Base-by-base conservation (phyloP, 1,284 basidiomycete species). In the Rhodotorula sp. region DNA sequence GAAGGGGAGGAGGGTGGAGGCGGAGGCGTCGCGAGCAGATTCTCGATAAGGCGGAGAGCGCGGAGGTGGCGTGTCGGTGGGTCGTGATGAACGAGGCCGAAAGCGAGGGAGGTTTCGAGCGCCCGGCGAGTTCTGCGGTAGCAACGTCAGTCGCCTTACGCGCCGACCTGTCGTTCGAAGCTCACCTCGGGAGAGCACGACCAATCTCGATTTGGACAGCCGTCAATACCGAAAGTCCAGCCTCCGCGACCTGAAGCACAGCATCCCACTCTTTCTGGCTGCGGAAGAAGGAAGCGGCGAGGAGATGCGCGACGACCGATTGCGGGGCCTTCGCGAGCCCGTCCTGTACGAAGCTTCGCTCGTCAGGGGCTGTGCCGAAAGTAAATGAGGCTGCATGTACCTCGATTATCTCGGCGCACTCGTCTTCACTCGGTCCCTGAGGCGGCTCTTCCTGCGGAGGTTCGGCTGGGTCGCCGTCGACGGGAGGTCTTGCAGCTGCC, bases 51-150 rank as follows among this genome's bases (percentile, higher is more conserved):
- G 20, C 85, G 82, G 39, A 89, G 82, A 1, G 95, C 94, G 55
- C 89, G 87, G 20, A 83, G 76, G 79, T 99, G 95, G 76, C 97
- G 89, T 77, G 94, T 93, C 0, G 95, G 95, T 17, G 94, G 88
- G 80, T 88, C 91, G 63, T 90, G 84, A 74, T 96, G 89, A 2
- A 94, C 90, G 24, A 96, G 84, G 6, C 91, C 88, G 0, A 85
- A 88, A 1, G 87, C 86, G 20, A 93, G 83, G 10, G 84, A 82
- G 11, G 86, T 82, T 63, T 90, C 86, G 78, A 93, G 86, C 4
- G 72, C 65, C 17, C 61, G 24, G 29, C 44, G 29, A 30, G 60
- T 65, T 51, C 74, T 76, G 55, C n/a, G 27, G 27, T 4, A 34
- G 22, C 19, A 36, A n/a, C 24, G 80, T 84, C 75, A 88, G 88